Evolutionary conservation across 805 yeast genomes (phyloP), one percentile per base, ranked within the genome.

Genomic region (Metschnikowia corniflorae): DNA sequence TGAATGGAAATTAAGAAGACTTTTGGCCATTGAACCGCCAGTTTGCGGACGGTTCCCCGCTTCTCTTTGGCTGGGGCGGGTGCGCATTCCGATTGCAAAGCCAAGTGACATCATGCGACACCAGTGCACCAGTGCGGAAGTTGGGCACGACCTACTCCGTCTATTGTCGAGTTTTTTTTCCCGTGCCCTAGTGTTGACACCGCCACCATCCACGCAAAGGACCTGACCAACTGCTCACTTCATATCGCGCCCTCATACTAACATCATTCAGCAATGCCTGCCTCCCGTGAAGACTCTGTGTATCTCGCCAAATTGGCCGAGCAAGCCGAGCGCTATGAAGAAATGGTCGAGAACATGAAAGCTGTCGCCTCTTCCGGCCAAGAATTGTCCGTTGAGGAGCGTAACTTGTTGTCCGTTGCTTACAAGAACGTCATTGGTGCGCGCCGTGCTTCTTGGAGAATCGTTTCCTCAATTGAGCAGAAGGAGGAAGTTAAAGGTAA

Each of bases 311-410:
- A 93, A 65, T 82, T 93, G 65, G 96, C 97, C 60, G 97, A 91
- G 73, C 97, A 91, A 75, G 97, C 97, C 60, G 98, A 93, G 75
- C 94, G 97, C 72, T 93, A 89, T 67, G 97, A 93, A 74, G 97
- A 91, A 74, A 88, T 86, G 97, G 97, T 91, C 56, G 96, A 87
- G 68, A 87, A 86, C 75, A 91, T 91, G 97, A 89, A 91, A 69
- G 83, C 86, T 37, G 97, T 93, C 58, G 97, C 97, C 54, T 83
- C 95, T 28, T 79, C 95, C 29, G 96, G 96, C 46, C 89, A 86
- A 69, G 97, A 91, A 67, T 74, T 93, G 53, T 83, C 94, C 34
- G 96, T 93, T 51, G 98, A 93, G 73, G 98, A 93, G 74, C 89
- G 98, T 70, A 93, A 93, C 71, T 76, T 91, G 53, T 78, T 91